Conservation (phyloP, 371 early-diverging fungal genomes). For the Conidiobolus incongruus region DNA sequence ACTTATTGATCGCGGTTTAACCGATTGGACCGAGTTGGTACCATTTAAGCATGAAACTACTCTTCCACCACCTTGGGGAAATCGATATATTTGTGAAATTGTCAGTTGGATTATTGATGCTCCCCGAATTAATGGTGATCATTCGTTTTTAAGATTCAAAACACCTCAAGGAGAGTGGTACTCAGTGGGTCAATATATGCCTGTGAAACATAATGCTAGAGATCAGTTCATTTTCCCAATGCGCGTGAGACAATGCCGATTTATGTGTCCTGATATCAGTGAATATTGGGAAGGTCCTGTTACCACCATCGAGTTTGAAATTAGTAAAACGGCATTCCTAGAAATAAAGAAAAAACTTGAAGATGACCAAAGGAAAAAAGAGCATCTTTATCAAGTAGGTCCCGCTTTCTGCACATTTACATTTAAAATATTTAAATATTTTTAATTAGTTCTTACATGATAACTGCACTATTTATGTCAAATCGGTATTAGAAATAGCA, state of each 20-base stretch:
- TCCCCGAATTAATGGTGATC: constrained; percentile 6
- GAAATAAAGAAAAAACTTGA: constrained; percentile 5
- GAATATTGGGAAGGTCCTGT: constrained; percentile 6
- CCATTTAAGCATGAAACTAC: constrained; percentile 4
- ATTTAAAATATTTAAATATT: background rate
- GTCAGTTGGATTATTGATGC: constrained; percentile 6
- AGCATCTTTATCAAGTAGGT: constrained; percentile 5
- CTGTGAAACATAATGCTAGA: constrained; percentile 2
- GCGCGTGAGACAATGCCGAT: constrained; percentile 3
- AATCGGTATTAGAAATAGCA: constrained; percentile 4
- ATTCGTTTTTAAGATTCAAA: constrained; percentile 6
- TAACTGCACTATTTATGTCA: constrained; percentile 6
- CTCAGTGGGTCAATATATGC: constrained; percentile 7
- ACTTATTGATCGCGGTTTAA: constrained; percentile 4
- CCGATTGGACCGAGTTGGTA: constrained; percentile 6
- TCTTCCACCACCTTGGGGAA: constrained; percentile 6
- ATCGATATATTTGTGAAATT: constrained; percentile 7
- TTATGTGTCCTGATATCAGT: constrained; percentile 7
- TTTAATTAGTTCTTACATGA: constrained; percentile 4
- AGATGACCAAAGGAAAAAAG: constrained; percentile 3
- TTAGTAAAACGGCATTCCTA: constrained; percentile 4
- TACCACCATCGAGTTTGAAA: constrained; percentile 5
- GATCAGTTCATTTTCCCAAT: constrained; percentile 7
- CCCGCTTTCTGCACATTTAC: background rate
- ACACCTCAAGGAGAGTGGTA: constrained; percentile 7